Evolutionary conservation across 768 basidiomycete species (phyloP), one percentile per base, ranked within the genome.

Genomic region (Boletus insuetus): DNA sequence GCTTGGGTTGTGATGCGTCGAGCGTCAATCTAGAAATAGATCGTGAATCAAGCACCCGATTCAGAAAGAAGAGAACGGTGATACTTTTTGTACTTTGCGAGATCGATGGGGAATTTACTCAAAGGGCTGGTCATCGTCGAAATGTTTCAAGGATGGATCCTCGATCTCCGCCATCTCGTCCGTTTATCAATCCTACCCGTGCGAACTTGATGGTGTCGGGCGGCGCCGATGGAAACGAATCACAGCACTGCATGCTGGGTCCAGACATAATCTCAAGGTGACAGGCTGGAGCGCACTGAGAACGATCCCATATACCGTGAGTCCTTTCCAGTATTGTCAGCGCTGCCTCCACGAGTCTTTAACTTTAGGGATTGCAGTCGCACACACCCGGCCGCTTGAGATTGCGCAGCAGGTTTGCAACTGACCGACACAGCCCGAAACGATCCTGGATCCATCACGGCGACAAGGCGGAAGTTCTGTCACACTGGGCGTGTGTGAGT

Each of bases 1-100:
- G 78, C 64, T 78, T 75, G 14, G 83, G 76, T 49, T 85, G 82
- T 38, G 77, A 73, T 6, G 89, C 85, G 73, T 94, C 90, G 52
- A 94, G 84, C 44, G 77, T 75, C 58, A 94, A 73, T 73, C 89
- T 91, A 41, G 48, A n/a, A 46, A 48, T 46, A 29, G 53, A 52
- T 55, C 61, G 22, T 2, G 40, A 49, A 56, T 34, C 40, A 41
- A 24, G 10, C 41, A 1, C 17, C 6, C 31, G 32, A 43, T 5
- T 29, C 22, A 13, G 44, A 52, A 26, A 14, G 19, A 40, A 32
- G 54, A 46, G 6, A 49, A 51, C 8, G 8, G 49, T 63, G 71
- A 26, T 65, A 89, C 89, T 85, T 85, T 73, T 89, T 86, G 76
- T 85, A 89, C 62, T 83, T 75, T 55, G 75, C 80, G 69, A 93